Conservation (phyloP, 257 asterid species). For the Voacanga thouarsii region DNA sequence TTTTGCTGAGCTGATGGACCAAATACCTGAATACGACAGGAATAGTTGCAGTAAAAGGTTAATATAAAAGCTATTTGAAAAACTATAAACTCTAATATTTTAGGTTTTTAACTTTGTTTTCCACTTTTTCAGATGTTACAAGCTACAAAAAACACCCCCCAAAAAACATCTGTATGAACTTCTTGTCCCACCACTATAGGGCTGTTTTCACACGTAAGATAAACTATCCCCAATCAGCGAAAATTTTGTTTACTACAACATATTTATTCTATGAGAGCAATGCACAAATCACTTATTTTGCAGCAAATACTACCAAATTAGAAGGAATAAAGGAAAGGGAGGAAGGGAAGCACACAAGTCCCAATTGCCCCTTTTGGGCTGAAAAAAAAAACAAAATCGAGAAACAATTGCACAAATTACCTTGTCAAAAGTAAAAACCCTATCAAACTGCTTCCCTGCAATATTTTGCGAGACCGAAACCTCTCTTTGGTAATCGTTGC, state of each 20-base stretch:
- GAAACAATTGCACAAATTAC: slow-evolving; percentile 24
- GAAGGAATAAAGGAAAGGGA: not conserved
- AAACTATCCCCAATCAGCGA: not conserved
- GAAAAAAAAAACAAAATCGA: not conserved
- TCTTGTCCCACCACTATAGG: not conserved
- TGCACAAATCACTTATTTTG: not conserved
- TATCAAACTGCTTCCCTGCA: slow-evolving; percentile 86
- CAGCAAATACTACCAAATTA: not conserved
- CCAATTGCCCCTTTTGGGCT: not conserved
- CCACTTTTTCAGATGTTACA: not conserved
- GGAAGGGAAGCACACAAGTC: not conserved
- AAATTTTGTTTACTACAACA: not conserved
- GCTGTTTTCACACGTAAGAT: not conserved
- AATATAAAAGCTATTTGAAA: not conserved
- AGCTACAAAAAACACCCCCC: not conserved
- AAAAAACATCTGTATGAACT: not conserved
- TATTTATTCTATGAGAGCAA: not conserved
- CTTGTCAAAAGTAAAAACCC: slow-evolving; percentile 86
- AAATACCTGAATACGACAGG: slow-evolving; percentile 54
- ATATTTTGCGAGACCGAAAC: slow-evolving; percentile 78
- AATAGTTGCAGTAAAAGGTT: not conserved
- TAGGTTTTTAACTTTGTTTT: not conserved
- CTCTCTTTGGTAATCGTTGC: slow-evolving; percentile 77
- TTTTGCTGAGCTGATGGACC: slow-evolving; percentile 79
- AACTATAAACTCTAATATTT: not conserved